Base-by-base conservation (phyloP, 2,329 filamentous ascomycete genomes). In the Xylariaceae sp. region DNA sequence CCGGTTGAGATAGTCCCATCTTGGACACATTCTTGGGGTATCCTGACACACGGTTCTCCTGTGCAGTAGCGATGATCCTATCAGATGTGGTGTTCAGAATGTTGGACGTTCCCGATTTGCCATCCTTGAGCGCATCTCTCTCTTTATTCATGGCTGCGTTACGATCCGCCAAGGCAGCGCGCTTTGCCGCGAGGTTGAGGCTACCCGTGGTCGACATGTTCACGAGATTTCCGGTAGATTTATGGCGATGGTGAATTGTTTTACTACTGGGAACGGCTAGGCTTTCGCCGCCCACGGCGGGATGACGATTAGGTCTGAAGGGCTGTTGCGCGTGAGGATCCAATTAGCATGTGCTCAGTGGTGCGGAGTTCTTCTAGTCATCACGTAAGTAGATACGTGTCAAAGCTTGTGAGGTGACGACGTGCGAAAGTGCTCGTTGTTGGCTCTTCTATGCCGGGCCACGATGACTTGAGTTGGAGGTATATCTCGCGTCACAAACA, bases 111-210 rank as follows among this genome's bases (percentile, higher is more conserved):
- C 19, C 61, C 51, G 34, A 65, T 55, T 17, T 51, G 55, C 53
- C 54, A 24, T 50, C 48, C 43, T 15, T 43, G 29, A 19, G 50
- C 39, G 41, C 34, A 32, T 37, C 40, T 31, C 61, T 59, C 32
- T 42, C 45, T 67, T 43, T 65, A 28, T 70, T 57, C 31, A 73
- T 80, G n/a, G n/a, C n/a, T 56, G 89, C 90, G 69, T 85, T 92
- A 46, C 92, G 75, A 59, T 94, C 88, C 34, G 78, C 85, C 62
- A 94, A 88, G 9, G 80, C 86, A 46, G 81, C 80, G 50, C 88
- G 81, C 68, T 89, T 92, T 39, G 81, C 71, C 41, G 76, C 71
- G 38, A 73, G 72, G 62, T 82, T 86, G 48, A 81, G 63, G 27
- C 69, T 71, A 34, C 69, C 71, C 46, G 72, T 67, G 44, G 72